Conservation (phyloP, 1,139 yeast genomes). For the Yamadazyma pseudoaaseri region DNA sequence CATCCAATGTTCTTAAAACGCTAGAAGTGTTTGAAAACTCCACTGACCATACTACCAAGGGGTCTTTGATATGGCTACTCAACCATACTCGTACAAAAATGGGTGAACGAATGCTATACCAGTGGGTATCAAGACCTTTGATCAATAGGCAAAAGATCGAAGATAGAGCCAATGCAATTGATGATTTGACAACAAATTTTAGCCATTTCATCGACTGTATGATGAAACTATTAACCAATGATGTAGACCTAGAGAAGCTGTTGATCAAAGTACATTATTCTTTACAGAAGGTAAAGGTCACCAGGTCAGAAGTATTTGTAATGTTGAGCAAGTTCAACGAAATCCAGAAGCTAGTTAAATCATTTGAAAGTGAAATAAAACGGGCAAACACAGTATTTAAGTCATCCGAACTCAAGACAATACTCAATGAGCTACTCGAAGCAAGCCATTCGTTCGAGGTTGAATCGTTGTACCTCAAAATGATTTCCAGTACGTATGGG, state of each 20-base stretch:
- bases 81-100: conserved; percentile 78
- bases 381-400: conserved; percentile 11
- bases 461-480: conserved; percentile 38
- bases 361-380: conserved; percentile 23
- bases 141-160: conserved; percentile 51
- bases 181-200: conserved; percentile 48
- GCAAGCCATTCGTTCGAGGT: conserved; percentile 15
- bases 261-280: conserved; percentile 68
- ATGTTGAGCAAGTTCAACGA: conserved; percentile 53
- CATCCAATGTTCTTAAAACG: conserved; percentile 64
- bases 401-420: conserved; percentile 24
- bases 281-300: conserved; percentile 37
- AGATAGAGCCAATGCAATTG: conserved; percentile 62
- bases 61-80: conserved; percentile 75
- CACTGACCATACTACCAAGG: conserved; percentile 54
- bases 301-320: conserved; percentile 63
- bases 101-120: conserved; percentile 64
- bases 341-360: conserved; percentile 26
- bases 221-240: conserved; percentile 36
- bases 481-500: conserved; percentile 60
- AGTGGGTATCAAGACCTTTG: conserved; percentile 79
- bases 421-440: conserved; percentile 22
- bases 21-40: conserved; percentile 72
- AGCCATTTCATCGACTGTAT: conserved; percentile 55
- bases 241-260: conserved; percentile 62